Evolutionary conservation across 345 rosid species (phyloP).

Genomic region (Excoecaria agallocha): DNA sequence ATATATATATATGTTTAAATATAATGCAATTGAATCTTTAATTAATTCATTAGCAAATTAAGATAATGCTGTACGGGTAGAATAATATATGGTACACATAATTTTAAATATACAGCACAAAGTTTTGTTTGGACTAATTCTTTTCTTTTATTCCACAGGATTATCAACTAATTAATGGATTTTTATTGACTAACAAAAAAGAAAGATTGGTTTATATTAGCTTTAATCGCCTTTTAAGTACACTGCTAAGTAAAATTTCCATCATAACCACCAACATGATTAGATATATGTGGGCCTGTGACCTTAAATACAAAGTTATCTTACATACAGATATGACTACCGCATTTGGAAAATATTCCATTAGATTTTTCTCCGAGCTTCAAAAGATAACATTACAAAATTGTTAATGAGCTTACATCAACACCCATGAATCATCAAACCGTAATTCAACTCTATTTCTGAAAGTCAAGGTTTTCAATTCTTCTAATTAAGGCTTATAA

Average conservation of each 20-base stretch:
- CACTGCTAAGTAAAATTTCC: constrained; percentile 35
- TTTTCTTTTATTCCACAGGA: background rate
- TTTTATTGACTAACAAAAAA: constrained; percentile 19
- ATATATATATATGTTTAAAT: background rate
- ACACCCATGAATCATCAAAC: background rate
- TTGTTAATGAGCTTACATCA: constrained; percentile 17
- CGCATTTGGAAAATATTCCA: constrained; percentile 30
- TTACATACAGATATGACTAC: constrained; percentile 42
- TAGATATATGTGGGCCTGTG: constrained; percentile 58
- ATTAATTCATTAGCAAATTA: background rate
- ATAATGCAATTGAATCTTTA: background rate
- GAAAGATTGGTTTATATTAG: constrained; percentile 19
- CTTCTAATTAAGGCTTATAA: background rate
- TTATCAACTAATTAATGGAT: constrained; percentile 10
- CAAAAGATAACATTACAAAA: constrained; percentile 29
- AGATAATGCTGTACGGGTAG: background rate
- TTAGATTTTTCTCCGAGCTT: constrained; percentile 16
- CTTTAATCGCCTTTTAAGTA: constrained; percentile 40
- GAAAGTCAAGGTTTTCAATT: background rate
- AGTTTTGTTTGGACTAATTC: background rate
- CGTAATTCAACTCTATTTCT: background rate
- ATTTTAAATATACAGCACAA: too few species aligned
- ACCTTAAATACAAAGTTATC: constrained; percentile 35
- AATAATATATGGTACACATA: background rate
- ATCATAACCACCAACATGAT: constrained; percentile 57